Evolutionary conservation across 2,329 filamentous ascomycete genomes (phyloP), one percentile per base, ranked within the genome.

Genomic region (Alternaria longipes): DNA sequence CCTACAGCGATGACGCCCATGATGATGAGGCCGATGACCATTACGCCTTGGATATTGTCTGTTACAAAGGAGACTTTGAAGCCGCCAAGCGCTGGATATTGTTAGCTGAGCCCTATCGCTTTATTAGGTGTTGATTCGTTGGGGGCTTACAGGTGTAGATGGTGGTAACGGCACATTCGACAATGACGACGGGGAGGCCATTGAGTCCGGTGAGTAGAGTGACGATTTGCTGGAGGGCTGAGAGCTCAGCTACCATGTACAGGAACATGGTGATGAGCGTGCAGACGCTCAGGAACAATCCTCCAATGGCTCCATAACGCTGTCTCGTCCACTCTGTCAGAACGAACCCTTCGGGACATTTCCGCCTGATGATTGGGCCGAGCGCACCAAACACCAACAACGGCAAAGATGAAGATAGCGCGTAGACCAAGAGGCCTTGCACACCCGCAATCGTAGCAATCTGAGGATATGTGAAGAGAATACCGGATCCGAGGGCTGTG

Each of bases 241-340:
- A 94, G 44, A 95, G 84, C 81, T 95, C 92, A 20, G 91, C 88
- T 26, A 94, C 89, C 91, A 95, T 94, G 83, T 94, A 95, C 53
- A 95, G 78, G 77, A 94, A 95, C 70, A 95, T 85, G 1, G 92
- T 94, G 51, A 93, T 88, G 51, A 94, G 83, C 45, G 91, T 93
- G 81, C 94, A 84, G 70, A 91, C 85, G 76, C 91, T 93, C 64
- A 95, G 83, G 74, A 91, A 94, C 38, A 94, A 80, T 54, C 89
- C 90, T 7, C 90, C 84, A 34, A 89, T 75, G 3, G 85, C 75
- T 18, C 92, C 92, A 79, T 93, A 95, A 62, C 92, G 86, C 80
- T 93, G 89, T 59, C 91, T 85, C 20, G 91, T 90, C 92, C 92
- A 95, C 76, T 94, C 91, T 0, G 92, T 95, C 65, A 95, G 80